phyloP scores from a whole-genome alignment of 2,329 filamentous ascomycete genomes.

The Ciborinia camelliae region DNA sequence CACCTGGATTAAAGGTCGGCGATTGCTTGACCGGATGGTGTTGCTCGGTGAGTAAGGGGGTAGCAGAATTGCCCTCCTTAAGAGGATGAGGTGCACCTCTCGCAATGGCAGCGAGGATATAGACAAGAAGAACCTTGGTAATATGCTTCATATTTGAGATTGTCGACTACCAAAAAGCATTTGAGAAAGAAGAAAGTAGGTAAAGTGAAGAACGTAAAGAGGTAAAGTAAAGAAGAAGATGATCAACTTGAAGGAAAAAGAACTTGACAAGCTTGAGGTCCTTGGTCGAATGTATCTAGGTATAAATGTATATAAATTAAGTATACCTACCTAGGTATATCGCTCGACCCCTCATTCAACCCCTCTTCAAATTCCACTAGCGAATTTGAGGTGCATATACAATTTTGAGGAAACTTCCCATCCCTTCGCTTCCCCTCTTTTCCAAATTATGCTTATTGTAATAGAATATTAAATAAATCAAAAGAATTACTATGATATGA shows the following conservation, averaged over 20 bases:
- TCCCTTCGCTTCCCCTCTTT: too few relatives aligned
- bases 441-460: conserved; percentile 2
- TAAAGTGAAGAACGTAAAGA: too few relatives aligned
- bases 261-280: neutral
- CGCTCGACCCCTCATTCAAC: neutral
- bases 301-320: neutral
- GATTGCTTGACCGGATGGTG: neutral
- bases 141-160: conserved; percentile 11
- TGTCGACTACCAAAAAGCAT: neutral
- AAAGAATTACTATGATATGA: neutral
- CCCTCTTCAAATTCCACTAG: neutral
- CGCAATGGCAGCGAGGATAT: conserved; percentile 2
- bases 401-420: neutral
- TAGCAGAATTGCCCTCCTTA: neutral
- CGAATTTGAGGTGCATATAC: neutral
- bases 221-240: too few relatives aligned
- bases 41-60: neutral
- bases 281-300: neutral
- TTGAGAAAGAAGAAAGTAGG: neutral
- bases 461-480: too few relatives aligned
- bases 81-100: neutral
- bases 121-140: neutral
- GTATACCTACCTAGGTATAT: neutral
- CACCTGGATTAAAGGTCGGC: neutral
- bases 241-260: neutral